phyloP scores from a whole-genome alignment of 2,329 filamentous ascomycete species.

The Aureobasidium sp. region DNA sequence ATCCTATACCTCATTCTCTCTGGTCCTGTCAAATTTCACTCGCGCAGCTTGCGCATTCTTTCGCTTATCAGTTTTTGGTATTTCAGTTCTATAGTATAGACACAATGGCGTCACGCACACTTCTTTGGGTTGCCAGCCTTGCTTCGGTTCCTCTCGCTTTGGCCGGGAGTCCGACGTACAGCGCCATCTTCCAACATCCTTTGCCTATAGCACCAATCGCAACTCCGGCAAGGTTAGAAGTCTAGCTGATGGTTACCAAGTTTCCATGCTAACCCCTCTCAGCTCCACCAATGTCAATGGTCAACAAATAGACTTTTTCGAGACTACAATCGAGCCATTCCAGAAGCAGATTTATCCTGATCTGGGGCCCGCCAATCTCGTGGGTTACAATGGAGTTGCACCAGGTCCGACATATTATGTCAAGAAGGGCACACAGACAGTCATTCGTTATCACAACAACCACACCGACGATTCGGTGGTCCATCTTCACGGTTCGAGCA shows the following conservation, averaged over 20 bases:
- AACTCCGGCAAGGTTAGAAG: conserved; percentile 9
- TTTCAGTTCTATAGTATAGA: not conserved
- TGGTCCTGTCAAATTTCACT: not conserved
- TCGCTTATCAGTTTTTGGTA: not conserved
- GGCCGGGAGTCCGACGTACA: conserved; percentile 12
- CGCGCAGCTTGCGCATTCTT: not conserved
- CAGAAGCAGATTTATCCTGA: conserved; percentile 33
- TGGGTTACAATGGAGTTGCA: conserved; percentile 45
- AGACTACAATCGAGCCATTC: conserved; percentile 34
- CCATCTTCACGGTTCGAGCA: conserved; percentile 45
- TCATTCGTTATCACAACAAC: conserved; percentile 45
- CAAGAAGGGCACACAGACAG: conserved; percentile 37
- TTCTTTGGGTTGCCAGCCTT: not conserved
- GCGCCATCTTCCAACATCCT: conserved; percentile 12
- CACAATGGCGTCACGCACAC: not conserved
- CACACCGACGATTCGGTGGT: conserved; percentile 35
- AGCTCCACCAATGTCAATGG: conserved; percentile 13
- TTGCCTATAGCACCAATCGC: conserved; percentile 12
- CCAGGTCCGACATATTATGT: conserved; percentile 45
- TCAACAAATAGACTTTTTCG: conserved; percentile 37
- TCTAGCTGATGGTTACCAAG: not conserved
- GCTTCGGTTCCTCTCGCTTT: not conserved
- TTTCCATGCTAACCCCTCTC: not conserved
- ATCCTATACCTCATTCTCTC: not conserved
- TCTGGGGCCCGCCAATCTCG: conserved; percentile 25